Percentiles rank a stretch among this genome's conserved stretches.
Evolutionary conservation across 2,329 filamentous ascomycete genomes (phyloP).

Genomic region (Septoria linicola): DNA sequence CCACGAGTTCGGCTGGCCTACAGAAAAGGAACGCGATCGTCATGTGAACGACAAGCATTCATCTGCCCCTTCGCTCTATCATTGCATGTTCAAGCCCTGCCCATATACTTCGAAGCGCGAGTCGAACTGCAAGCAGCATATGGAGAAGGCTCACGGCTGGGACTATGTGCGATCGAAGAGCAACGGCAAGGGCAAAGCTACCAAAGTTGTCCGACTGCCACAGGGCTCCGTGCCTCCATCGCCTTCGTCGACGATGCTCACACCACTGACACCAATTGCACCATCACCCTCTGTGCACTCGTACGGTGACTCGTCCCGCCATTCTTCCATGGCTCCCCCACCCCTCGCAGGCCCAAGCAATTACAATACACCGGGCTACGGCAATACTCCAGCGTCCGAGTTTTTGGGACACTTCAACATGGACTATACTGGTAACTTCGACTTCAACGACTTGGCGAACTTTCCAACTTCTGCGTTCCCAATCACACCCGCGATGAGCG

Average conservation of each 20-base stretch:
- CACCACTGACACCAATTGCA: conserved; percentile 38
- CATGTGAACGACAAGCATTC: conserved; percentile 97
- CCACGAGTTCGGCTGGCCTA: conserved; percentile 85
- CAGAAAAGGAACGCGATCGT: conserved; percentile 94
- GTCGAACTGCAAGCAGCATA: conserved; percentile 97
- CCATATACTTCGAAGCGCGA: conserved; percentile 93
- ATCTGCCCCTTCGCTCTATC: conserved; percentile 71
- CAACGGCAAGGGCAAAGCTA: conserved; percentile 68
- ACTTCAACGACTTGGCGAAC: conserved; percentile 36
- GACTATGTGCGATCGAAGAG: conserved; percentile 89
- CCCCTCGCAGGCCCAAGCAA: conserved; percentile 35
- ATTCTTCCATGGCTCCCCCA: conserved; percentile 37
- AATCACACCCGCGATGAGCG: conserved; percentile 38
- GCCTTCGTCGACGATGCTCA: conserved; percentile 49
- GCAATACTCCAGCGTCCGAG: conserved; percentile 34
- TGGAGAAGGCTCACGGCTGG: conserved; percentile 95
- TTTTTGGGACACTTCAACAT: conserved; percentile 40
- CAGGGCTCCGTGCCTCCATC: conserved; percentile 64
- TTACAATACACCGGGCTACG: conserved; percentile 32
- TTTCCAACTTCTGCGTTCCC: conserved; percentile 28
- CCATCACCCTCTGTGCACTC: conserved; percentile 45
- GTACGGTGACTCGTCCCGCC: conserved; percentile 33
- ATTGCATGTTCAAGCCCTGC: conserved; percentile 80
- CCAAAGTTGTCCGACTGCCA: conserved; percentile 56
- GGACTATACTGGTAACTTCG: conserved; percentile 32